Base-by-base conservation (phyloP, 1,284 basidiomycete genomes). In the Fomitopsis betulina region DNA sequence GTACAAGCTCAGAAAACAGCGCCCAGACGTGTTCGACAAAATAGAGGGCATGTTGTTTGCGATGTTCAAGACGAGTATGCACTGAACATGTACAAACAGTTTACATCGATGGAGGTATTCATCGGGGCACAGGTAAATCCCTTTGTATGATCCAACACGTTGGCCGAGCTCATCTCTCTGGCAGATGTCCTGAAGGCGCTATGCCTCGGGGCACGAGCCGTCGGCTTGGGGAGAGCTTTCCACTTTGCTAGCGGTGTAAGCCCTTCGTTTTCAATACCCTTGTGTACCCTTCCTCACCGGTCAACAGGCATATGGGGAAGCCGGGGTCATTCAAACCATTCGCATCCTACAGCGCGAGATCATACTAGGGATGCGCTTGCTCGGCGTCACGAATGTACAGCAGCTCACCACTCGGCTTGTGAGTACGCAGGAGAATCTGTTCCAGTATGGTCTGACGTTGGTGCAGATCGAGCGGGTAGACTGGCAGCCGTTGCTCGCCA, bases 181-280 rank as follows among this genome's bases (percentile, higher is more conserved):
- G n/a, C 60, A 80, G 94, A 96, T 71, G 87, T 96, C 8, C 75
- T 98, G 55, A 98, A 98, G 73, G 94, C 94, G 0, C 74, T 98
- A 2, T 96, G 93, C 64, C 78, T 98, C 25, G 96, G 95, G 35
- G 96, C 95, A 1, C 89, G 78, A 63, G 94, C 91, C 4, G 94
- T 96, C 7, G 95, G 96, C 1, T 76, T 98, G 32, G 95, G 95
- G 0, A 83, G 95, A 32, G 83, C 91, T 0, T 95, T 96, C 78
- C 78, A 97, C 17, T 96, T 91, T 67, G 93, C 92, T 1, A 93
- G 95, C 74, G 91, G 90, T 66, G 89, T 90, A 72, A 66, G 84
- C 66, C 7, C 23, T 13, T 19, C 15, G 23, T 27, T 17, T 5
- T 27, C 33, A 40, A 23, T 38, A 32, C 53, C 19, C 10, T 10